Evolutionary conservation across 1,284 basidiomycete species (phyloP), one percentile per base, ranked within the genome.

Genomic region (Microbotryomycetes sp.): DNA sequence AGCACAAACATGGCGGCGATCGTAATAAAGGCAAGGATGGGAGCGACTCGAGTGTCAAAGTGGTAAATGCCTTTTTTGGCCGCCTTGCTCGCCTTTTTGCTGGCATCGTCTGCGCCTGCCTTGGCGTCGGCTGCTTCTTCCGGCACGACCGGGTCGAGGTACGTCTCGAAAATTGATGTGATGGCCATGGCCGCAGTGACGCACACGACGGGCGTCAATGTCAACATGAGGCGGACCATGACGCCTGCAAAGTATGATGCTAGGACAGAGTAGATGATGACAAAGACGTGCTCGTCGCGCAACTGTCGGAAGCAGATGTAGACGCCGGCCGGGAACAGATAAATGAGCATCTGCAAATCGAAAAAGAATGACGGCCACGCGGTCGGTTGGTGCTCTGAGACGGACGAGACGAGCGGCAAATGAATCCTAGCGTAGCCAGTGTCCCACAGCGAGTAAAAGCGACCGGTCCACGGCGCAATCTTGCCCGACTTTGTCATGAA

Each of bases 351-450:
- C 73, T 97, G 88, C 62, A 98, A 84, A 76, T 99, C 94, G 85
- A 97, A 97, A 81, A 97, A 98, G 84, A 98, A 98, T 3, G 94
- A 87, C 3, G 94, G 92, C 96, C 96, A 99, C 45, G 96, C 94
- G 11, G 96, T 98, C 16, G 96, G 96, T 76, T 99, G 96, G 78
- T 99, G 96, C 78, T 98, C 96, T n/a, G 92, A 97, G 23, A 97
- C 96, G 23, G 94, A 97, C 5, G 96, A 96, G 73, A 99, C 97
- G 79, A 98, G 97, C 31, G 60, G 59, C 29, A 69, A 64, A 26
- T 64, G 57, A 45, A 65, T 48, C 26, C 66, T 50, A 15, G 94
- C 96, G 74, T 99, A 99, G 41, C 89, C 92, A 1, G 96, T 98
- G 77, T 99, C 96, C 93, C 94, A 99, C 13, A 99, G 82, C 2